These are phyloP conservation scores for Cyberlindnera saturnus DNA, from an alignment of 805 yeast genomes.

Conservation along the genomic window DNA sequence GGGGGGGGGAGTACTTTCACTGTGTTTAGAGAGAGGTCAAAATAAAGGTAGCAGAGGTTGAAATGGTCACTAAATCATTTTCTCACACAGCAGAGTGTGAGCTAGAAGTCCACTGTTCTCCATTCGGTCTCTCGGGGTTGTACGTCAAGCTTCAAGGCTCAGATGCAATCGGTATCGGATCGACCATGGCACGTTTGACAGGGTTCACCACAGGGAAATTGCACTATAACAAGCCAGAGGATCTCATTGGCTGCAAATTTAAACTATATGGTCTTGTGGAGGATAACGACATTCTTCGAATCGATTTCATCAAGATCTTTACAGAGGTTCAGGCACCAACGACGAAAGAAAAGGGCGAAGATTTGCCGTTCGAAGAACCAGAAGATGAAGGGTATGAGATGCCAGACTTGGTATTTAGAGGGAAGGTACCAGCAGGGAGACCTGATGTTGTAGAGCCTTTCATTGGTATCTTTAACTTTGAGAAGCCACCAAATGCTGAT, in stretches of 20 bases:
- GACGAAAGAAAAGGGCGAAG: constrained; percentile 1
- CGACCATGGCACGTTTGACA: constrained; percentile 51
- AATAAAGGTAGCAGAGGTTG: neutral
- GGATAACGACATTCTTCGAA: constrained; percentile 38
- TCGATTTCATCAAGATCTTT: constrained; percentile 46
- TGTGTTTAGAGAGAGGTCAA: too few relatives aligned
- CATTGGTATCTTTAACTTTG: constrained; percentile 50
- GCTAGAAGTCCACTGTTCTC: constrained; percentile 49
- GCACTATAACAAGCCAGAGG: constrained; percentile 43
- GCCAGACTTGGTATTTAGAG: constrained; percentile 45
- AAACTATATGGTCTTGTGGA: constrained; percentile 44
- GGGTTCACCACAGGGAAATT: constrained; percentile 44
- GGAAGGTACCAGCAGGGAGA: constrained; percentile 46
- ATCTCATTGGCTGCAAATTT: constrained; percentile 40
- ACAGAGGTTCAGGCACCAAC: constrained; percentile 12
- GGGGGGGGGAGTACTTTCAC: too few relatives aligned
- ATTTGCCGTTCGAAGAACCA: constrained; percentile 24
- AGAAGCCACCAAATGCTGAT: constrained; percentile 18
- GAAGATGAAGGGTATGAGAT: constrained; percentile 33
- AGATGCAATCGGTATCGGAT: constrained; percentile 47
- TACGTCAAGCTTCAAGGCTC: constrained; percentile 43
- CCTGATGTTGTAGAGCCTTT: constrained; percentile 48
- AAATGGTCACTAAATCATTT: constrained; percentile 22
- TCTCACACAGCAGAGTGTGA: constrained; percentile 45
- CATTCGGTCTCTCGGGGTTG: constrained; percentile 48